Evolutionary conservation across 257 asterid species (phyloP).

Genomic region (Echium plantagineum): DNA sequence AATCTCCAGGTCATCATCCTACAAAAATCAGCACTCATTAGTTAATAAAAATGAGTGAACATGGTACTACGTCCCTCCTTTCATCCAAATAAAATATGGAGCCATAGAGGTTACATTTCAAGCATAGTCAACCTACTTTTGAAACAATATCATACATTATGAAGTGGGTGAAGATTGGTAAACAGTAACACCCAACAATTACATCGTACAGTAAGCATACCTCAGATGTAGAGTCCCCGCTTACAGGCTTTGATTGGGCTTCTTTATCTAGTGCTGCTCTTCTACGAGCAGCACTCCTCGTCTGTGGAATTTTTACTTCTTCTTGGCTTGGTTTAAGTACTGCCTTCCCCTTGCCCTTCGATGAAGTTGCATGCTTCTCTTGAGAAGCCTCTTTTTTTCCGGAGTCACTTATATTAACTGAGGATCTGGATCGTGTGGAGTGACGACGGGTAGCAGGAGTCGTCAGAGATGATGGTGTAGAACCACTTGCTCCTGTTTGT

Average conservation of each 20-base stretch:
- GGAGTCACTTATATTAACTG: conserved; percentile 46
- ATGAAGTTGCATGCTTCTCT: conserved; percentile 48
- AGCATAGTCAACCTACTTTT: neutral
- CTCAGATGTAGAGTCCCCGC: conserved; percentile 83
- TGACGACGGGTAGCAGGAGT: conserved; percentile 62
- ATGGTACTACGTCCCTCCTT: neutral
- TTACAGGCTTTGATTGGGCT: conserved; percentile 54
- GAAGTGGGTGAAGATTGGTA: no score
- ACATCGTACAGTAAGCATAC: conserved; percentile 22
- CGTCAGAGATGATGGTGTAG: conserved; percentile 50
- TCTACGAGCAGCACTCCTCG: conserved; percentile 79
- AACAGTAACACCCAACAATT: neutral
- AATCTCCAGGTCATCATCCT: conserved; percentile 89
- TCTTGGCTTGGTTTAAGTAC: conserved; percentile 65
- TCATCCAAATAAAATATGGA: no score
- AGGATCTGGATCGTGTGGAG: conserved; percentile 72
- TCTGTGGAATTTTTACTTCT: conserved; percentile 75
- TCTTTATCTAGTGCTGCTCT: conserved; percentile 80
- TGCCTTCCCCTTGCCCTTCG: conserved; percentile 89
- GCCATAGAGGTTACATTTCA: neutral
- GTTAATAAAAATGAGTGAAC: neutral
- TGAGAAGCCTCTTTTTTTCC: conserved; percentile 45
- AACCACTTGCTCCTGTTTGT: conserved; percentile 35
- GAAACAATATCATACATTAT: neutral
- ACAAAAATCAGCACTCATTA: conserved; percentile 8